phyloP scores from a whole-genome alignment of 2,329 filamentous ascomycete species.

The Xylariaceae sp. region DNA sequence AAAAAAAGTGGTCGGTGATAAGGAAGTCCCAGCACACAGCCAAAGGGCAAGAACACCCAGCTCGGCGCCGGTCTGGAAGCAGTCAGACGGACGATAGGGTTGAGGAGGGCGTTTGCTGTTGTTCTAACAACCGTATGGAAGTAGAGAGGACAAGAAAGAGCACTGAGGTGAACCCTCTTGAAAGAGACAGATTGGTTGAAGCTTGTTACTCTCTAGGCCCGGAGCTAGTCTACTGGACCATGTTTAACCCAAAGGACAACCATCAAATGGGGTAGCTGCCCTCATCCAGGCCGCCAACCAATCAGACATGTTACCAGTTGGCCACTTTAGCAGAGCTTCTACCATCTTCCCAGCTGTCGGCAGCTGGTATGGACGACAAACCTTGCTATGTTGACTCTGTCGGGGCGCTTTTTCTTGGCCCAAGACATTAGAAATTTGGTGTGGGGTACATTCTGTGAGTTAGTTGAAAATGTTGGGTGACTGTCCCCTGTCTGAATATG shows the following conservation, averaged over 20 bases:
- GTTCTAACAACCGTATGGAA: no score
- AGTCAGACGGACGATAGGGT: no score
- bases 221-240: not conserved
- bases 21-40: no score
- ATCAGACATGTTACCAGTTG: not conserved
- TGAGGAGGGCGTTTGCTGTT: no score
- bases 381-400: no score
- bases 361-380: no score
- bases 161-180: no score
- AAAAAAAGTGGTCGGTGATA: no score
- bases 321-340: no score
- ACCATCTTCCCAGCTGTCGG: not conserved
- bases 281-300: not conserved
- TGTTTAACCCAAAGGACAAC: not conserved
- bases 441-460: not conserved
- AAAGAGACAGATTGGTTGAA: not conserved
- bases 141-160: no score
- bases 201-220: not conserved
- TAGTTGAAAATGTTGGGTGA: not conserved
- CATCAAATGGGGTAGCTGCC: not conserved
- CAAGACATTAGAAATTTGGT: not conserved
- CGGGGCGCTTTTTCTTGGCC: no score
- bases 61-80: not conserved
- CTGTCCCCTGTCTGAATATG: not conserved
- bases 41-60: not conserved